A percentile compares a stretch with the other conserved stretches of the same genome.
Conservation (phyloP, 371 early-diverging fungal genomes). For the Mucor saturninus region DNA sequence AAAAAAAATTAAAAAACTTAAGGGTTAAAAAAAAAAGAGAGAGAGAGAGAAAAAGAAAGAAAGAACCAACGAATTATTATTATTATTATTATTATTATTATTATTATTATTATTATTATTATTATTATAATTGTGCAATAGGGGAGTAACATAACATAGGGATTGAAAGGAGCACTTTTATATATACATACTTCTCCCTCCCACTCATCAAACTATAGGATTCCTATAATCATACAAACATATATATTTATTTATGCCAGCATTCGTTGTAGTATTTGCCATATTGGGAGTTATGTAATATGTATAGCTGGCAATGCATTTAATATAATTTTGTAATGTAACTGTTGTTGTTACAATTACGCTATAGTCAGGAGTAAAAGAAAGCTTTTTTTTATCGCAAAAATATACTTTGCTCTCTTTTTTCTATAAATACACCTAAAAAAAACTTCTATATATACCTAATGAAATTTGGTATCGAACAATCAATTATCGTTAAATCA, state of each 20-base stretch:
- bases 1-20: conserved; percentile 1
- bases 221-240: background rate
- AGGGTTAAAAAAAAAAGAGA: background rate
- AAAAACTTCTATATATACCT: background rate
- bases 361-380: conserved; percentile 2
- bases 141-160: background rate
- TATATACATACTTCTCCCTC: background rate
- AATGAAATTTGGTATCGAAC: background rate
- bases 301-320: background rate
- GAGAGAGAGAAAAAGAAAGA: background rate
- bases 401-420: background rate
- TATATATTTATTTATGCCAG: background rate
- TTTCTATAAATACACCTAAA: conserved; percentile 1
- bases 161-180: conserved; percentile 1
- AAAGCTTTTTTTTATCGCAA: no score
- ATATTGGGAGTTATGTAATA: conserved; percentile 1
- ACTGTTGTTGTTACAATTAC: background rate
- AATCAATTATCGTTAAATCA: no score
- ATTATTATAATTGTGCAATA: background rate
- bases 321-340: conserved; percentile 4
- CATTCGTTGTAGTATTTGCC: conserved; percentile 1
- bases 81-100: conserved; percentile 4
- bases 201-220: background rate
- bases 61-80: background rate
- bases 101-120: background rate